These are phyloP conservation scores for Umbilicaria muhlenbergii DNA, from an alignment of 495 filamentous ascomycete genomes.

Conservation along the genomic window DNA sequence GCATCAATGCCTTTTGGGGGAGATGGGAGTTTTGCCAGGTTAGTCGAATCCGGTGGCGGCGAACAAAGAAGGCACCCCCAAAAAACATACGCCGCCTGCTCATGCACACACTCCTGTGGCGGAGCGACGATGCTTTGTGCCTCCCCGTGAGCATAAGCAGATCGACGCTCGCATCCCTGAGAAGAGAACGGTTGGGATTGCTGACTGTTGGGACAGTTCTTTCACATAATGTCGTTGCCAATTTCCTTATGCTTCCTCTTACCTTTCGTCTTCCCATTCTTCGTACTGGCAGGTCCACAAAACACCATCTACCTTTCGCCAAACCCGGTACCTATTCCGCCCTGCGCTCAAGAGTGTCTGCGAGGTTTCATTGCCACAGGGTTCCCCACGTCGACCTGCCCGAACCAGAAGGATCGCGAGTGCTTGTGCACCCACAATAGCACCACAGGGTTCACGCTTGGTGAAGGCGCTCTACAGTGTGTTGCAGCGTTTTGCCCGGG, in stretches of 20 bases:
- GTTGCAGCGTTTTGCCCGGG: conserved; percentile 30
- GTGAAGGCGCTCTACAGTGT: conserved; percentile 52
- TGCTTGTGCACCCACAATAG: conserved; percentile 49
- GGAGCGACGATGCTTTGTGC: no score
- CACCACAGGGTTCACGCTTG: conserved; percentile 48
- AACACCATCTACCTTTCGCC: background rate
- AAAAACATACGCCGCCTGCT: no score
- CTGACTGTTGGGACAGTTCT: conserved; percentile 15
- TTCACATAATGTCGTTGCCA: conserved; percentile 23
- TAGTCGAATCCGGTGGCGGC: background rate
- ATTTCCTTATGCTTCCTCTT: conserved; percentile 15
- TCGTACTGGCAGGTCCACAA: conserved; percentile 7
- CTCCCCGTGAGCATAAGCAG: no score
- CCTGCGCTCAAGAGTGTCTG: conserved; percentile 48
- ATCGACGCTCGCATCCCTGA: no score
- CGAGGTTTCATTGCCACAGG: conserved; percentile 42
- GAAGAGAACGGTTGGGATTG: background rate
- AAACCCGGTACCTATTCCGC: conserved; percentile 29
- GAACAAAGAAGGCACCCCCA: no score
- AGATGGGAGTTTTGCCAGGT: conserved; percentile 11
- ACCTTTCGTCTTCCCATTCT: conserved; percentile 14
- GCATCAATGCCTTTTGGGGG: conserved; percentile 13
- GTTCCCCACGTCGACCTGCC: conserved; percentile 35
- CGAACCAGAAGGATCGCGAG: conserved; percentile 31
- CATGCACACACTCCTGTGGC: no score